phyloP scores from a whole-genome alignment of 164 flowering plant species.

The Dillenia suffruticosa region DNA sequence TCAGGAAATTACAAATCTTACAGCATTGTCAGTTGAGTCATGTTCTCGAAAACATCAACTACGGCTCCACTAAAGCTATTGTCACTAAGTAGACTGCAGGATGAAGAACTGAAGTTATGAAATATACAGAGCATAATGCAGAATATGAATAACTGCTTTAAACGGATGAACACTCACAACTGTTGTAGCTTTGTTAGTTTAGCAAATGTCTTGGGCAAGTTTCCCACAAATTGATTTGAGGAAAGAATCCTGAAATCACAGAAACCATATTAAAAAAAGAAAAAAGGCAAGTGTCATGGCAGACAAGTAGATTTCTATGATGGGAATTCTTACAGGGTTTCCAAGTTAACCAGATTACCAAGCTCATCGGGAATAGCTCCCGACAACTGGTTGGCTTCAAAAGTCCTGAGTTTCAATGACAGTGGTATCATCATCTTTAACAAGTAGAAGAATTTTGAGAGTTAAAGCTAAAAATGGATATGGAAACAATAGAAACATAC shows the following conservation, averaged over 20 bases:
- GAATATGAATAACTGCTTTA: background rate
- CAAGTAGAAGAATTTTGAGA: too few relatives aligned
- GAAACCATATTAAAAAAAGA: background rate
- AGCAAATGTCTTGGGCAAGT: conserved; percentile 32
- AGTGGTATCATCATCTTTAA: background rate
- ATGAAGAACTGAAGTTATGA: background rate
- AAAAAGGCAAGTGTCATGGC: background rate
- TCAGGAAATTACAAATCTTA: conserved; percentile 22
- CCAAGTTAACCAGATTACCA: conserved; percentile 33
- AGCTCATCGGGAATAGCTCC: conserved; percentile 33
- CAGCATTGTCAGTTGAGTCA: conserved; percentile 48
- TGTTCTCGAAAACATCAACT: conserved; percentile 45
- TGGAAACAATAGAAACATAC: conserved; percentile 17
- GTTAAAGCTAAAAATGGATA: background rate
- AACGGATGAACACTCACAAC: conserved; percentile 27
- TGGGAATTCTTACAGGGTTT: conserved; percentile 22
- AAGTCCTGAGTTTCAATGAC: conserved; percentile 6
- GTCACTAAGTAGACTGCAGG: conserved; percentile 57
- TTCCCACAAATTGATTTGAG: conserved; percentile 44
- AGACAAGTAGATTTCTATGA: background rate
- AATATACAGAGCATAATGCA: background rate
- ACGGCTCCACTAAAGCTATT: conserved; percentile 52
- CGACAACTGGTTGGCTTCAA: conserved; percentile 38
- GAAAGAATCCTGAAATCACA: conserved; percentile 29
- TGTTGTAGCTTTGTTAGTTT: conserved; percentile 34